Evolutionary conservation across 805 yeast species (phyloP).

Genomic region (Sugiyamaella qingdaonensis): DNA sequence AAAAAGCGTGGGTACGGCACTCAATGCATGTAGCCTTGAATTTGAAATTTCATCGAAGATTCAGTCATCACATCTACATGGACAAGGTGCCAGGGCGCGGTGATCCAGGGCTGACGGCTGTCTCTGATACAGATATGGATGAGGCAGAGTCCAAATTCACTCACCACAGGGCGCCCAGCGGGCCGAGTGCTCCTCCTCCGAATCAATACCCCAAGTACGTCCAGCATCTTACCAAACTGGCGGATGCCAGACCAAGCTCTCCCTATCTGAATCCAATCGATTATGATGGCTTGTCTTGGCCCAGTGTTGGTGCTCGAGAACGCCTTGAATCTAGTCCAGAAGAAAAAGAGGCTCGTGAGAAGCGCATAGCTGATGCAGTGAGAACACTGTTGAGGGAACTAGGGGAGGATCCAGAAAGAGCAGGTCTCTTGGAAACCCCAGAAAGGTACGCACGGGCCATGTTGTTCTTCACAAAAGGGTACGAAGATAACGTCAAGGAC

Average conservation of each 20-base stretch:
- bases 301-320: slow-evolving; percentile 75
- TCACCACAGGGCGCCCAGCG: slow-evolving; percentile 17
- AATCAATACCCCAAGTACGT: slow-evolving; percentile 23
- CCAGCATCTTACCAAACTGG: slow-evolving; percentile 20
- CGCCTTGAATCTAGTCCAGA: slow-evolving; percentile 67
- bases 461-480: slow-evolving; percentile 93
- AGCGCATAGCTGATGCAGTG: slow-evolving; percentile 81
- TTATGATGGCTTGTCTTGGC: slow-evolving; percentile 92
- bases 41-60: not conserved
- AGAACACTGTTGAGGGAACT: slow-evolving; percentile 65
- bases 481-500: slow-evolving; percentile 87
- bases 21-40: not conserved
- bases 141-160: not conserved
- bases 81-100: not conserved
- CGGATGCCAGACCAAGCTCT: slow-evolving; percentile 48
- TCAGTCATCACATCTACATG: not conserved
- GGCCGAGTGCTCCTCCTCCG: slow-evolving; percentile 17
- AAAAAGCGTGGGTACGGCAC: not conserved
- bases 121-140: slow-evolving; percentile 1
- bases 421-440: slow-evolving; percentile 91
- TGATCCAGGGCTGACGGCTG: not conserved
- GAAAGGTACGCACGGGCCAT: slow-evolving; percentile 95
- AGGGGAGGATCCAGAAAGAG: slow-evolving; percentile 87
- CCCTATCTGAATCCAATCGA: slow-evolving; percentile 86
- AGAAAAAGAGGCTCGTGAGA: slow-evolving; percentile 61